These are phyloP conservation scores for Solanum pennellii DNA, from an alignment of 257 asterid genomes.

Conservation along the genomic window DNA sequence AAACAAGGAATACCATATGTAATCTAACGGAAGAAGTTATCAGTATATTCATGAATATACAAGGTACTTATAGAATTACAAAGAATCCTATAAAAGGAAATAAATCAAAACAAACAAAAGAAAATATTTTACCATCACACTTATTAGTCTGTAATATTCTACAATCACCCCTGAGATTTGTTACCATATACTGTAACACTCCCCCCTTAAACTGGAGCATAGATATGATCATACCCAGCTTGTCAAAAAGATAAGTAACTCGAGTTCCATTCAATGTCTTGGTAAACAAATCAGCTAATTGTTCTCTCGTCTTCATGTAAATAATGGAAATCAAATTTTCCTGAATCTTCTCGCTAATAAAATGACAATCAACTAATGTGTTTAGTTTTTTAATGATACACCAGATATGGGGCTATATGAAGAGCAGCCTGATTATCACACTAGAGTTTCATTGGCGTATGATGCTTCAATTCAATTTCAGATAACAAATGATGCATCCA, in stretches of 20 bases:
- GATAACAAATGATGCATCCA: not conserved
- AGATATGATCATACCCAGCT: not conserved
- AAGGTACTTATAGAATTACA: not conserved
- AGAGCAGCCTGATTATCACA: not conserved
- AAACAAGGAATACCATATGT: not conserved
- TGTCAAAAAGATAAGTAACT: not conserved
- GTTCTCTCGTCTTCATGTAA: not conserved
- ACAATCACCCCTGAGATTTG: not conserved
- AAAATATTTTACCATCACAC: not conserved
- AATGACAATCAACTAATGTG: not conserved
- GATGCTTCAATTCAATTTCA: not conserved
- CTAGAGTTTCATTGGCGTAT: not conserved
- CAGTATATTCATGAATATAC: not conserved
- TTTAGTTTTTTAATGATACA: not conserved
- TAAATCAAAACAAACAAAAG: not conserved
- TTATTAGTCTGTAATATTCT: not conserved
- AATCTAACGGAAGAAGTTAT: not conserved
- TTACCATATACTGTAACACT: not conserved
- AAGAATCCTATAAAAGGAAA: not conserved
- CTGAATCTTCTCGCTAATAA: not conserved
- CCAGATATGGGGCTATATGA: not conserved
- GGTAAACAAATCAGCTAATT: not conserved
- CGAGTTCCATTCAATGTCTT: not conserved
- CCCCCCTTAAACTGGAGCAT: not conserved
- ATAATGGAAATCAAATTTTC: not conserved